These are phyloP conservation scores for Hypoxylon fuscum DNA, from an alignment of 495 filamentous ascomycete genomes.

Conservation along the genomic window DNA sequence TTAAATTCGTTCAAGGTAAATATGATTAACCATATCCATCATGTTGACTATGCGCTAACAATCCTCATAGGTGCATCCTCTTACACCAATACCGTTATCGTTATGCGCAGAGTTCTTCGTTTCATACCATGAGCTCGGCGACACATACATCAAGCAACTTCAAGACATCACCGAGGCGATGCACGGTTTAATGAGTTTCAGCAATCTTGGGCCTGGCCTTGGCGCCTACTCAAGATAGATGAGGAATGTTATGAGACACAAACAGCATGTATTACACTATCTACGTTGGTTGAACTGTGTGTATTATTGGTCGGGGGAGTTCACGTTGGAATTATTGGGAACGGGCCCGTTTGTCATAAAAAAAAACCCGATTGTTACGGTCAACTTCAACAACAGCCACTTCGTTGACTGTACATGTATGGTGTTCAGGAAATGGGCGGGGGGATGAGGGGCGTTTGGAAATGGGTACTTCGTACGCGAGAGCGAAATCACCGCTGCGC, in stretches of 20 bases:
- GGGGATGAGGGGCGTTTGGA: neutral
- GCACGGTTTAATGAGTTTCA: conserved; percentile 39
- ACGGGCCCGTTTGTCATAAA: neutral
- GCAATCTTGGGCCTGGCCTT: conserved; percentile 34
- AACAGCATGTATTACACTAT: conserved; percentile 6
- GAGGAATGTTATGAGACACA: neutral
- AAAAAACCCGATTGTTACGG: neutral
- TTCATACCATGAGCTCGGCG: conserved; percentile 31
- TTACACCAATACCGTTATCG: conserved; percentile 36
- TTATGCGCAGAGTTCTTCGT: conserved; percentile 35
- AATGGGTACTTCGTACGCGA: neutral
- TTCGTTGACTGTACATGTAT: neutral
- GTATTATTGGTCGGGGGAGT: conserved; percentile 2
- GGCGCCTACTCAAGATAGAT: conserved; percentile 24
- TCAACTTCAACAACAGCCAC: neutral
- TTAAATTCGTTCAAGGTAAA: conserved; percentile 57
- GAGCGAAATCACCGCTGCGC: neutral
- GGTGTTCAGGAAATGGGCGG: neutral
- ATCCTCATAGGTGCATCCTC: conserved; percentile 30
- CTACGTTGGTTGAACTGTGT: neutral
- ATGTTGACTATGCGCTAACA: conserved; percentile 6
- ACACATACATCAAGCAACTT: conserved; percentile 35
- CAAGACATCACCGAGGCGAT: conserved; percentile 37
- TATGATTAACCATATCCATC: neutral
- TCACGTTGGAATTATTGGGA: neutral